Conservation (phyloP, 2,329 filamentous ascomycete species). For the Remersonia thermophila region DNA sequence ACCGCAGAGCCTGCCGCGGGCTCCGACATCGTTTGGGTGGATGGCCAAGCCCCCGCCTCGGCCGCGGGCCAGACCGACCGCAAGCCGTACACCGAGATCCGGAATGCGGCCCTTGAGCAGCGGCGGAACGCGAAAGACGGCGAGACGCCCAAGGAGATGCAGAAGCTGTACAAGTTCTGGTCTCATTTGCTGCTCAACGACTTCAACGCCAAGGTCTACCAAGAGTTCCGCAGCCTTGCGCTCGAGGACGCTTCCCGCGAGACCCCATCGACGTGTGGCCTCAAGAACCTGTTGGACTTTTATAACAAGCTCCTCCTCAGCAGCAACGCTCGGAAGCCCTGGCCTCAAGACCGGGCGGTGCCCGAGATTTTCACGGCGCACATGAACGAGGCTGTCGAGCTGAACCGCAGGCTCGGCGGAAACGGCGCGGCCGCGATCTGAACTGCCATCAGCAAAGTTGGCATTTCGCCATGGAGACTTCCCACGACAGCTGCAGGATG, state of each 20-base stretch:
- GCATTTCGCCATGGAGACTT: background rate
- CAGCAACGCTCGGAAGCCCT: constrained; percentile 15
- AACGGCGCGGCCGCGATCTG: constrained; percentile 3
- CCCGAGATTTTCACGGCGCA: constrained; percentile 21
- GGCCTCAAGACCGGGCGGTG: constrained; percentile 17
- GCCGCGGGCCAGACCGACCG: constrained; percentile 10
- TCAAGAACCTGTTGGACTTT: constrained; percentile 52
- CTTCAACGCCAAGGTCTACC: constrained; percentile 65
- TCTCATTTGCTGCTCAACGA: constrained; percentile 58
- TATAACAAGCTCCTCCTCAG: constrained; percentile 33
- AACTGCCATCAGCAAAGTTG: background rate
- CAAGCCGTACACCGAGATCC: constrained; percentile 25
- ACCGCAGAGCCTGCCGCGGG: constrained; percentile 5
- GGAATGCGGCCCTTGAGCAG: constrained; percentile 27
- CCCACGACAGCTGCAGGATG: too few species aligned
- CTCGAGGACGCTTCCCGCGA: constrained; percentile 46
- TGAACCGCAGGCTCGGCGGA: constrained; percentile 8
- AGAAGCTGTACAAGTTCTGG: constrained; percentile 63
- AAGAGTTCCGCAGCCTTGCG: constrained; percentile 57
- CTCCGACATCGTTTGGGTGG: constrained; percentile 12
- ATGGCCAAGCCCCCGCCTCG: constrained; percentile 6
- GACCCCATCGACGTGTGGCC: constrained; percentile 37
- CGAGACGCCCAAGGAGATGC: constrained; percentile 43
- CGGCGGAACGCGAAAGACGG: constrained; percentile 23
- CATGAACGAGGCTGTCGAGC: constrained; percentile 17